Conservation (phyloP, 768 basidiomycete species). For the Lactifluus echinatus region DNA sequence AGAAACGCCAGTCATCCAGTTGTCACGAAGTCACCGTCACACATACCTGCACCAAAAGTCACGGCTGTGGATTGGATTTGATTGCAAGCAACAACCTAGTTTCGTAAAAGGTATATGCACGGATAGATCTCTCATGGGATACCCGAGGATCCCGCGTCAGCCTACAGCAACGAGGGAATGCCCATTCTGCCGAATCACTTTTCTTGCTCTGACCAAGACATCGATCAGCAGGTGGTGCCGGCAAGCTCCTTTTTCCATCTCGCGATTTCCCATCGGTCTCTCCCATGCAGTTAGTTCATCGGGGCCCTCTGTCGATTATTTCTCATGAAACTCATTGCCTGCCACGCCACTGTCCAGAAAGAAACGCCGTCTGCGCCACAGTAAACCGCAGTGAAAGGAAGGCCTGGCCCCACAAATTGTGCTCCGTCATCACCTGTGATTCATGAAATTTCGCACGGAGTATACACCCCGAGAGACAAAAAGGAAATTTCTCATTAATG, state of each 20-base stretch:
- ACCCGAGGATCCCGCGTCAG: neutral
- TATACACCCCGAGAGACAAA: neutral
- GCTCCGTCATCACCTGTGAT: neutral
- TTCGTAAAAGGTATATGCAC: neutral
- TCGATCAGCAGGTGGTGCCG: neutral
- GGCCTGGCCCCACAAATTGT: neutral
- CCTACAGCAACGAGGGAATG: neutral
- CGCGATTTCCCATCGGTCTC: neutral
- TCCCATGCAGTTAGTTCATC: neutral
- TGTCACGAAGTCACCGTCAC: neutral
- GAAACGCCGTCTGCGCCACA: constrained; percentile 12
- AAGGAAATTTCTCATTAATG: neutral
- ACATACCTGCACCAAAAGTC: neutral
- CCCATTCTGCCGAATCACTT: neutral
- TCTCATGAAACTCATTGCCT: constrained; percentile 13
- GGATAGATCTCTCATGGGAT: neutral
- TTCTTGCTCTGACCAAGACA: neutral
- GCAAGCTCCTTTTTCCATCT: neutral
- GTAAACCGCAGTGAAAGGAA: neutral
- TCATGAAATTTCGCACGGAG: neutral
- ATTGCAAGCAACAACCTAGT: neutral
- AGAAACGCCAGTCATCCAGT: neutral
- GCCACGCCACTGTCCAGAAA: constrained; percentile 9
- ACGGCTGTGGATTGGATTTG: neutral
- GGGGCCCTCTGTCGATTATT: neutral